Conservation (phyloP, 306 rosid genomes). For the Cicer pinnatifidum region DNA sequence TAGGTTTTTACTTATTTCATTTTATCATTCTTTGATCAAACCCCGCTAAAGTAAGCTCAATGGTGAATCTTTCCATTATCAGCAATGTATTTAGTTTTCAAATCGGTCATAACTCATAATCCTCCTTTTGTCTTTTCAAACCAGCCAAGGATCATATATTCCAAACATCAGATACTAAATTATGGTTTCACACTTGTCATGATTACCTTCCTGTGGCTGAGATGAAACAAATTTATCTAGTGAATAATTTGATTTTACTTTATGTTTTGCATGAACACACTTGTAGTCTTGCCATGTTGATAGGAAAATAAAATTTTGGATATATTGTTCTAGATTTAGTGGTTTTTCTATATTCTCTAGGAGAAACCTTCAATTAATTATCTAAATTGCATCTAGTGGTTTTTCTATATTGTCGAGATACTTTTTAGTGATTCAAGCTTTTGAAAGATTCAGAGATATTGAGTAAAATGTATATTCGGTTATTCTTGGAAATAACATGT, state of each 20-base stretch:
- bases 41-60: conserved; percentile 10
- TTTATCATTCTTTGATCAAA: conserved; percentile 11
- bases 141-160: background rate
- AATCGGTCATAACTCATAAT: background rate
- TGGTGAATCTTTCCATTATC: conserved; percentile 27
- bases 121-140: conserved; percentile 26
- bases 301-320: conserved; percentile 6
- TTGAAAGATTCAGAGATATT: background rate
- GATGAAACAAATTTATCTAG: conserved; percentile 18
- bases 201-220: background rate
- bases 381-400: conserved; percentile 17
- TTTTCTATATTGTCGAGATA: background rate
- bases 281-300: conserved; percentile 6
- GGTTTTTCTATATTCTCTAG: no score
- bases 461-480: background rate
- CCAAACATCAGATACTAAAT: background rate
- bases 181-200: conserved; percentile 2
- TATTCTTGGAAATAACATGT: conserved; percentile 13
- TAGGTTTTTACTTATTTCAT: conserved; percentile 9
- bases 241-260: background rate
- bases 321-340: background rate
- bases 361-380: conserved; percentile 23
- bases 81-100: conserved; percentile 26
- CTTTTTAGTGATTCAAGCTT: conserved; percentile 9
- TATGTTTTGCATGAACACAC: background rate